Base-by-base conservation (phyloP, 2,329 filamentous ascomycete genomes). In the Claviceps sp. region DNA sequence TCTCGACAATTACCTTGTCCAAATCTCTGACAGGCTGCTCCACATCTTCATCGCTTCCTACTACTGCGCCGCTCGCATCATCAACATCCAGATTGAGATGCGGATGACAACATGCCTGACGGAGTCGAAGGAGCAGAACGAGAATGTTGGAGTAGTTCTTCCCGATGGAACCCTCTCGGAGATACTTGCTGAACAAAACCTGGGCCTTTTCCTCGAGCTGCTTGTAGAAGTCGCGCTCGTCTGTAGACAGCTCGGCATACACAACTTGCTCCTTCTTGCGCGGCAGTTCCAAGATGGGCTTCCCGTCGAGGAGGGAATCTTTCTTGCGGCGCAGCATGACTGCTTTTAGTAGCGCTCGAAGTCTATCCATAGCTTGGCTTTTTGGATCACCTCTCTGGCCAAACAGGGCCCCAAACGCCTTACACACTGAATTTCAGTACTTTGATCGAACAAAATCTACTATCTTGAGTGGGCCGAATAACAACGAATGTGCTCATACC, bases 291-390 rank as follows among this genome's bases (percentile, higher is more conserved):
- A 95, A 70, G 56, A 95, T 88, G 51, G 86, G 86, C 58, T 86
- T 77, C 7, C 88, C 89, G 62, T 95, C 84, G 51, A 95, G 83
- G 56, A 78, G 70, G 0, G 88, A 88, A 37, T 79, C 75, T 67
- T 95, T 95, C 52, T 84, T 90, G 20, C 90, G 84, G 30, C 89
- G 84, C 48, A 95, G 74, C 69, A 95, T 83, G 47, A 90, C 81
- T 1, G 86, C 85, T 60, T 87, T 88, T 40, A 95, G 76, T 5
- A 95, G 67, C 5, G 81, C 80, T 54, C 88, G 87, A 5, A 95
- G 69, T 58, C 82, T 79, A 50, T 70, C 69, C 82, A 95, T 88
- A 2, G 83, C 82, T 55, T 78, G 78, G 8, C 67, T 70, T 47
- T 74, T 73, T 52, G 81, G 80, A 50, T 80, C 74, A 2, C 69